Evolutionary conservation across 2,329 filamentous ascomycete genomes (phyloP), one percentile per base, ranked within the genome.

Genomic region (Phymatotrichopsis omnivora): DNA sequence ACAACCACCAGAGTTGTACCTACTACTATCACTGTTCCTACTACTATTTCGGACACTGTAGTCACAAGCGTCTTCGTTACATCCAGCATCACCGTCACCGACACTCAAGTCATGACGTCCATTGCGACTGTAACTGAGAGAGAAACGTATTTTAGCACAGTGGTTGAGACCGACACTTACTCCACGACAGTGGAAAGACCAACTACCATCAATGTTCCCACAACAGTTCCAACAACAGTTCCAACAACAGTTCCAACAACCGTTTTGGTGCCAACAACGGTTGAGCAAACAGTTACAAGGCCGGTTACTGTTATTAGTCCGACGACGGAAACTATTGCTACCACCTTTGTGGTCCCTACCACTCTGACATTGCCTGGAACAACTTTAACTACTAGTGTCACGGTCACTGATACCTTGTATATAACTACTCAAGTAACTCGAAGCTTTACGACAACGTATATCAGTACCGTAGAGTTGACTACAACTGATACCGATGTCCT

Each of bases 331-430:
- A 51, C 45, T 4, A 39, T 35, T 16, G 8, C 23, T 10, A 32
- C 39, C 20, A 48, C 45, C 3, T 47, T 16, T 20, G 39, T 48
- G 29, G 14, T 48, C n/a, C 46, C 48, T 22, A 41, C 48, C 11
- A 38, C 35, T 4, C 28, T 42, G 14, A 48, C 35, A 28, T 40
- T 47, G 28, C 39, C 48, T 27, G 48, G 48, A 40, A 48, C 48
- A 17, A 51, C 48, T 4, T 24, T 48, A 17, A 48, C 6, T 32
- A 48, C 24, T 23, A 51, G 48, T 22, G 44, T 49, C 30, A 49
- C 46, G 37, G 36, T 36, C 14, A 24, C 37, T 32, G 35, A 45
- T 24, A 49, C 46, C 2, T 19, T 41, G 24, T 29, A 28, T 7
- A 30, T 40, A 24, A 49, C 46, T 25, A 29, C 24, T 14, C 44